phyloP scores from a whole-genome alignment of 2,329 filamentous ascomycete genomes.

The Nectriaceae sp. region DNA sequence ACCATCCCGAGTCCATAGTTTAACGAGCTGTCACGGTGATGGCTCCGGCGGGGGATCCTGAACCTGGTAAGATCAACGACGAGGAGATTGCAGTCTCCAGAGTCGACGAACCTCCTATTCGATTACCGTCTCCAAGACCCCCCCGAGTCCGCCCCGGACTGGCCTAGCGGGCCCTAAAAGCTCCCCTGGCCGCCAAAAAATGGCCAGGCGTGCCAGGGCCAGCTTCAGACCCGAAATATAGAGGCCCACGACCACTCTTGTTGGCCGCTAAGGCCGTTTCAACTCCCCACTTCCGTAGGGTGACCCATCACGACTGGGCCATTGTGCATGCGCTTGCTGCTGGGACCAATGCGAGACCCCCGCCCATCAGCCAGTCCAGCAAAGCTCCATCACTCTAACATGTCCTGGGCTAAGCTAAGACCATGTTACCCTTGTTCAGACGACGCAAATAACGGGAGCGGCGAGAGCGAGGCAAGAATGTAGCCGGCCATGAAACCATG shows the following conservation, averaged over 20 bases:
- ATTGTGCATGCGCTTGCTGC: not conserved
- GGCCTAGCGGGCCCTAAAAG: not conserved
- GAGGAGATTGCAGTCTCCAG: conserved; percentile 27
- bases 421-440: too few relatives aligned
- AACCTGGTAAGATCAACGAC: conserved; percentile 14
- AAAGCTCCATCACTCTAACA: too few relatives aligned
- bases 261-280: conserved; percentile 11
- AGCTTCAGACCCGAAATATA: not conserved
- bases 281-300: conserved; percentile 1
- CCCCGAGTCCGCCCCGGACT: not conserved
- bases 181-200: not conserved
- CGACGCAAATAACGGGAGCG: too few relatives aligned
- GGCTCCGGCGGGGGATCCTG: not conserved
- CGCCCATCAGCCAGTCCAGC: not conserved
- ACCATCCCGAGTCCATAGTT: too few relatives aligned
- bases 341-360: not conserved
- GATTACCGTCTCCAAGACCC: conserved; percentile 4
- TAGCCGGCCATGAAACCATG: too few relatives aligned
- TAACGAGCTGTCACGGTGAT: too few relatives aligned
- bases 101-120: conserved; percentile 19
- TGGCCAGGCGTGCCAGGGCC: not conserved
- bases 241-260: conserved; percentile 12
- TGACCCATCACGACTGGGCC: too few relatives aligned
- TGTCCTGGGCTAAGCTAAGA: too few relatives aligned
- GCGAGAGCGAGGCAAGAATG: too few relatives aligned